These are phyloP conservation scores for Osmanthus fragrans DNA, from an alignment of 257 asterid genomes.

Conservation along the genomic window DNA sequence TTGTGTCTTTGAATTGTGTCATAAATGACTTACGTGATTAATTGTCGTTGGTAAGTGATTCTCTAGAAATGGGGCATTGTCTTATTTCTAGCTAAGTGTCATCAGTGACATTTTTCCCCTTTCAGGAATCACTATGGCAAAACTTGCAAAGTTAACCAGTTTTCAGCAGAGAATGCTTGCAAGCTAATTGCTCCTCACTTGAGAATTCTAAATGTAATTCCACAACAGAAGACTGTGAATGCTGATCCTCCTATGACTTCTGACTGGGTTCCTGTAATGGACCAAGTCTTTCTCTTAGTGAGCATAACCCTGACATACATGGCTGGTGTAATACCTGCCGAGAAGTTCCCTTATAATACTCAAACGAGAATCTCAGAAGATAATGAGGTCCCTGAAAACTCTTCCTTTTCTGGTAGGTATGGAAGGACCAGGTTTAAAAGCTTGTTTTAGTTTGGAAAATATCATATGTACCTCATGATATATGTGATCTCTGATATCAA, in stretches of 20 bases:
- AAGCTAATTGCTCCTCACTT: conserved; percentile 17
- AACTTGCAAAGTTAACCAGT: conserved; percentile 23
- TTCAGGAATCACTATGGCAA: conserved; percentile 25
- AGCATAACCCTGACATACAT: conserved; percentile 54
- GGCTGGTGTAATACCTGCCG: conserved; percentile 68
- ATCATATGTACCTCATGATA: not conserved
- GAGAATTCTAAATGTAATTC: conserved; percentile 20
- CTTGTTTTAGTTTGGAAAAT: conserved; percentile 32
- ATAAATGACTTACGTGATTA: not conserved
- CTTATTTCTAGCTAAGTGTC: not conserved
- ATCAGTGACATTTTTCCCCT: not conserved
- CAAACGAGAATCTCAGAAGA: conserved; percentile 33
- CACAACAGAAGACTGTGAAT: conserved; percentile 32
- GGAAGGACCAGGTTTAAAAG: conserved; percentile 55
- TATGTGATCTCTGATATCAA: not conserved
- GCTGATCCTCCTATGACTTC: conserved; percentile 29
- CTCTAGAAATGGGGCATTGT: not conserved
- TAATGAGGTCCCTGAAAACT: conserved; percentile 38
- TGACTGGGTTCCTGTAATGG: conserved; percentile 68
- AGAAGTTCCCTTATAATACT: conserved; percentile 34
- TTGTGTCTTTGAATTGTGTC: not conserved
- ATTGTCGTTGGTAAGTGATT: not conserved
- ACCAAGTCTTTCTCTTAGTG: conserved; percentile 63
- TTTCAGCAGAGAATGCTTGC: conserved; percentile 24
- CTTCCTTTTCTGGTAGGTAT: conserved; percentile 89